phyloP scores from a whole-genome alignment of 495 filamentous ascomycete species.

The Neurospora hispaniola region DNA sequence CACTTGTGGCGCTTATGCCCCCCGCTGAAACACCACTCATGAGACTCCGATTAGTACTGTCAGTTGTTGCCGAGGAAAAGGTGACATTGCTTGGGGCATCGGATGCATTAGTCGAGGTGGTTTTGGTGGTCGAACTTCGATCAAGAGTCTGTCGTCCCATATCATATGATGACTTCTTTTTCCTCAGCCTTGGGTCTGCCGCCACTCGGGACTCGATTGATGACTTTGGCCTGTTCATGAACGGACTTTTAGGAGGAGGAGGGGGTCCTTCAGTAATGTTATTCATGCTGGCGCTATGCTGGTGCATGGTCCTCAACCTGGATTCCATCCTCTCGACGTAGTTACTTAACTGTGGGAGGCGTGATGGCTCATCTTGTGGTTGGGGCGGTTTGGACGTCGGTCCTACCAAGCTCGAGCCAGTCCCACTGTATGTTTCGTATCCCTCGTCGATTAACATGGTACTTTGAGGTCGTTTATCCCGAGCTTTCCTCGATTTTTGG shows the following conservation, averaged over 20 bases:
- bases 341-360: constrained; percentile 58
- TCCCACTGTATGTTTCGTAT: constrained; percentile 40
- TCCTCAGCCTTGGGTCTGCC: constrained; percentile 28
- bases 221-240: constrained; percentile 40
- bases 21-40: constrained; percentile 92
- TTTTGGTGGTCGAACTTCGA: constrained; percentile 78
- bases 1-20: constrained; percentile 87
- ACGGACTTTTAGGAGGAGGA: constrained; percentile 50
- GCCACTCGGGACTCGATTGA: constrained; percentile 29
- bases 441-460: constrained; percentile 50
- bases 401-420: constrained; percentile 34
- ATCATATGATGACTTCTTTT: constrained; percentile 78
- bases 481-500: constrained; percentile 28
- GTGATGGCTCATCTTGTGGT: constrained; percentile 36
- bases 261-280: constrained; percentile 45
- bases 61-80: constrained; percentile 59
- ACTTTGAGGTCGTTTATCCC: constrained; percentile 50
- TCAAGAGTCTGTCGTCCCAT: constrained; percentile 58
- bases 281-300: constrained; percentile 37
- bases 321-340: constrained; percentile 87
- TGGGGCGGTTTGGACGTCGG: constrained; percentile 26
- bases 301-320: constrained; percentile 60
- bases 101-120: constrained; percentile 65
- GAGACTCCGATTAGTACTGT: constrained; percentile 68
- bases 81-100: constrained; percentile 63